Evolutionary conservation across 192 early-diverging fungal species (phyloP).

Genomic region (Jimgerdemannia flammicorona): DNA sequence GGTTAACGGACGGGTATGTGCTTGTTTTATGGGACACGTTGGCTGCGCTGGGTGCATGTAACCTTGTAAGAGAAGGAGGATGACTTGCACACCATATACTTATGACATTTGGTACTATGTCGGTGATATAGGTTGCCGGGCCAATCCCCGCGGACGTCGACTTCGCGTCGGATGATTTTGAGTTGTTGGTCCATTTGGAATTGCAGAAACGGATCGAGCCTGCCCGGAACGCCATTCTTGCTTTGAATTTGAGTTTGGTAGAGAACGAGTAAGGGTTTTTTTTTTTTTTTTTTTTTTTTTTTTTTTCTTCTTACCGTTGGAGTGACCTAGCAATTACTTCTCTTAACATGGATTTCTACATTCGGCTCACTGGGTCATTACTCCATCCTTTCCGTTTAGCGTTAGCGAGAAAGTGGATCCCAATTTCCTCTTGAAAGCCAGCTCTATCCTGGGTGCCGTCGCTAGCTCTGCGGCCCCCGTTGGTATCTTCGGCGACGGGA

Average conservation of each 20-base stretch:
- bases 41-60: too few species aligned
- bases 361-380: too few species aligned
- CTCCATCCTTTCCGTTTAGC: too few species aligned
- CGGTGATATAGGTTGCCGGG: constrained; percentile 36
- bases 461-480: neutral
- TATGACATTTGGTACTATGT: neutral
- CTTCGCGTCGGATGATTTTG: constrained; percentile 56
- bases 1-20: constrained; percentile 62
- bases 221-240: constrained; percentile 12
- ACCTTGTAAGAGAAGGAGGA: too few species aligned
- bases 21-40: neutral
- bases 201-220: constrained; percentile 40
- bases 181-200: constrained; percentile 59
- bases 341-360: neutral
- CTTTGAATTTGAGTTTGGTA: neutral
- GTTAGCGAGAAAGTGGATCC: neutral
- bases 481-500: neutral
- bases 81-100: too few species aligned
- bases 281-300: too few species aligned
- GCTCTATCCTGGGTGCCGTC: neutral
- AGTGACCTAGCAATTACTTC: neutral
- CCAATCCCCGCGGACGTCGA: constrained; percentile 31
- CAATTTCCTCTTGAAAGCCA: neutral
- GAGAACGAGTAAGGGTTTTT: neutral
- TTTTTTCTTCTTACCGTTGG: too few species aligned